These are phyloP conservation scores for Dalbergia oliveri DNA, from an alignment of 306 rosid species.

Conservation along the genomic window DNA sequence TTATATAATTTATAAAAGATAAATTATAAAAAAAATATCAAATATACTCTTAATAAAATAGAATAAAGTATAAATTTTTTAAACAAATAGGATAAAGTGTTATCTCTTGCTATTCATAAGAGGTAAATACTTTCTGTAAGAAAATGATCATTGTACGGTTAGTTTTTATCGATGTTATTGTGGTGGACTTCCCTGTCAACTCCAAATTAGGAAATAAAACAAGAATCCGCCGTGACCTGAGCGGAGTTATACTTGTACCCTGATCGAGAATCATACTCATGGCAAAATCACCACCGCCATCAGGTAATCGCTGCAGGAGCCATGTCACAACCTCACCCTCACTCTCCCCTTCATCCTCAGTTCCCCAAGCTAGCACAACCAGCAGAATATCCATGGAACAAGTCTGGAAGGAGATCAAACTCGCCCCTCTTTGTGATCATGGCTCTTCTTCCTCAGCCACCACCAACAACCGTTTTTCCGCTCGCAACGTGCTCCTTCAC, in stretches of 20 bases:
- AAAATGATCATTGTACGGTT: too few species aligned
- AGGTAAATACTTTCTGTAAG: too few species aligned
- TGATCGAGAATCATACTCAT: neutral
- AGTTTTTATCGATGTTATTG: neutral
- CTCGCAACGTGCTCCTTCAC: neutral
- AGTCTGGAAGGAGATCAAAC: constrained; percentile 35
- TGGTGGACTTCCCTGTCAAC: neutral
- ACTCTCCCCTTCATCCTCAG: neutral
- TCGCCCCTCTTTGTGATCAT: constrained; percentile 5
- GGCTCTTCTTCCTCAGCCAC: neutral
- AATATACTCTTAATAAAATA: too few species aligned
- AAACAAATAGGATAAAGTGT: too few species aligned
- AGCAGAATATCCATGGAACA: constrained; percentile 26
- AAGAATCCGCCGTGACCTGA: neutral
- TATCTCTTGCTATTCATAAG: too few species aligned
- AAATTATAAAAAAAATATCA: too few species aligned
- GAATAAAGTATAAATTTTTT: too few species aligned
- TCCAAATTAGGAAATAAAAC: constrained; percentile 6
- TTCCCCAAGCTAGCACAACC: neutral
- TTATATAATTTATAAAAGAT: too few species aligned
- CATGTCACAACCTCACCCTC: neutral
- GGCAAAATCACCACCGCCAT: neutral
- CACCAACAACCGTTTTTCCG: neutral
- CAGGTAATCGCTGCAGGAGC: neutral
- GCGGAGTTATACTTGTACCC: neutral